Evolutionary conservation across 768 basidiomycete genomes (phyloP).

Genomic region (Boletus pseudopeckii): DNA sequence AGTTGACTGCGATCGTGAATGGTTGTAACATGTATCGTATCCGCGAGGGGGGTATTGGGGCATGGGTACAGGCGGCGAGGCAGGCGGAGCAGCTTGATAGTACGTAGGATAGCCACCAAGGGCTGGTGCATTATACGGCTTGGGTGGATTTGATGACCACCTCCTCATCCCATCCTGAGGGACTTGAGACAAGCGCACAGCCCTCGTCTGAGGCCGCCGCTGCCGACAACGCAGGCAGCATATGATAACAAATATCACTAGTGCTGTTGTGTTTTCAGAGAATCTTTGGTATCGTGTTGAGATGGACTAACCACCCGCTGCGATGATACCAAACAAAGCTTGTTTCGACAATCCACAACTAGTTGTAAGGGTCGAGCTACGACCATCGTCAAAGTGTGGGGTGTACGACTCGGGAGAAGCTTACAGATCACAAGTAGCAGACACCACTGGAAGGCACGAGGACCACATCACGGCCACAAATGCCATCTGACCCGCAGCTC

Average conservation of each 20-base stretch:
- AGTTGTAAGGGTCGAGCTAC: background rate
- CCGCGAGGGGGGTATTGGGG: conserved; percentile 10
- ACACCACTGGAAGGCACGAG: conserved; percentile 6
- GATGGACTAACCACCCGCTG: conserved; percentile 10
- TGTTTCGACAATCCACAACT: background rate
- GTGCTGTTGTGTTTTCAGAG: conserved; percentile 6
- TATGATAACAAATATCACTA: background rate
- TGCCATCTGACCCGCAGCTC: background rate
- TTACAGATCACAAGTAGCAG: conserved; percentile 13
- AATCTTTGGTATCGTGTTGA: background rate
- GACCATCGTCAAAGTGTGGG: background rate
- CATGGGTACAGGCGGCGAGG: background rate
- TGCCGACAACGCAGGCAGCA: background rate
- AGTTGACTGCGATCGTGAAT: conserved; percentile 3
- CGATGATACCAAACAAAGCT: background rate
- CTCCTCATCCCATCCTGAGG: background rate
- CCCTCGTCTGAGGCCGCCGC: background rate
- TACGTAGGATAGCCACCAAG: background rate
- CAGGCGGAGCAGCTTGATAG: conserved; percentile 1
- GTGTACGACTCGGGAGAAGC: background rate
- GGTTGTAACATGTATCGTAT: background rate
- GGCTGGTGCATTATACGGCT: background rate
- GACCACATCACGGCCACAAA: background rate
- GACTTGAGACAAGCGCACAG: background rate
- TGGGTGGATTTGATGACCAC: background rate